Percentiles rank a stretch among this genome's conserved stretches.
Evolutionary conservation across 2,329 filamentous ascomycete species (phyloP).

Genomic region (Penicillium sp.): DNA sequence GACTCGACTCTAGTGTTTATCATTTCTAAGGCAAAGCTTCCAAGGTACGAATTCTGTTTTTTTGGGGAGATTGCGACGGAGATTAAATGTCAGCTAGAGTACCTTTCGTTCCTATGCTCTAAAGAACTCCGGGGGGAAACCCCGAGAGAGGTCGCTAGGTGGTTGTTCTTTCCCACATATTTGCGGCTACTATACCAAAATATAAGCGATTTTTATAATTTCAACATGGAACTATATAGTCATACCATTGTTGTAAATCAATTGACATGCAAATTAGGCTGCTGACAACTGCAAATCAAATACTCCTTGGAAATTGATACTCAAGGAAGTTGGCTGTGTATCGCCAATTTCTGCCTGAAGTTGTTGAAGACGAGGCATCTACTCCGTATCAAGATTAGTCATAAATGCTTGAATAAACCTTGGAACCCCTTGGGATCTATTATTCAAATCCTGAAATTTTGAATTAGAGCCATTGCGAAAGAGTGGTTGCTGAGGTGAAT

Average conservation of each 20-base stretch:
- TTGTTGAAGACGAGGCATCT: background rate
- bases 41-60: background rate
- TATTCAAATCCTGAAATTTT: background rate
- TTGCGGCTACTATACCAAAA: background rate
- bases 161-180: background rate
- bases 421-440: background rate
- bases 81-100: background rate
- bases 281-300: background rate
- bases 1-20: background rate
- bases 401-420: background rate
- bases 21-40: background rate
- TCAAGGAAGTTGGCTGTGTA: background rate
- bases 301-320: too few species aligned
- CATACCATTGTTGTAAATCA: background rate
- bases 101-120: too few species aligned
- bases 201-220: background rate
- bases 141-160: background rate
- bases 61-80: background rate
- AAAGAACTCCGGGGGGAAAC: rapidly evolving
- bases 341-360: background rate
- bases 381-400: background rate
- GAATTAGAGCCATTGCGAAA: background rate
- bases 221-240: background rate
- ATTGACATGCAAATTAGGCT: too few species aligned
- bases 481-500: background rate